Evolutionary conservation across 768 basidiomycete genomes (phyloP).

Genomic region (Rubroboletus pulcherrimus): DNA sequence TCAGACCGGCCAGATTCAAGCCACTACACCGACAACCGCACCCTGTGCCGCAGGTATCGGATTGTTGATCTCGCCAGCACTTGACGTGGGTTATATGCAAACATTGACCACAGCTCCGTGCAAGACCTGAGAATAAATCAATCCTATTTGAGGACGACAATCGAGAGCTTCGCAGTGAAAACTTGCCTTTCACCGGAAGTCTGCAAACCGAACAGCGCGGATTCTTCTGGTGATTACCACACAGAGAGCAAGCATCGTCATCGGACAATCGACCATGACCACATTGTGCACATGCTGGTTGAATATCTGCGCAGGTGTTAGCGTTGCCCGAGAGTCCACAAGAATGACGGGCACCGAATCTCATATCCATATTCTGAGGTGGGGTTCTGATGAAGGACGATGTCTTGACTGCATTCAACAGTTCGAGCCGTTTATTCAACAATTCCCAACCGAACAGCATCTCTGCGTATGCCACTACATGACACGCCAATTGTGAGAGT

Average conservation of each 20-base stretch:
- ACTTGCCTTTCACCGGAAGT: conserved; percentile 68
- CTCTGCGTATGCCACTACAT: conserved; percentile 73
- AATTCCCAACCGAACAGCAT: conserved; percentile 72
- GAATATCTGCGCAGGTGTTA: conserved; percentile 37
- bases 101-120: conserved; percentile 57
- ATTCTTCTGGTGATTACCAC: conserved; percentile 40
- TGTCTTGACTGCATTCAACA: conserved; percentile 59
- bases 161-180: neutral
- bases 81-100: conserved; percentile 63
- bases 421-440: conserved; percentile 64
- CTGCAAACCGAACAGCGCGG: conserved; percentile 70
- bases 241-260: conserved; percentile 40
- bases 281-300: conserved; percentile 47
- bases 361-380: conserved; percentile 33
- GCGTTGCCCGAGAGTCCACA: conserved; percentile 1
- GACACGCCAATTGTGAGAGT: conserved; percentile 44
- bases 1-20: neutral
- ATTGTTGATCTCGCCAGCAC: conserved; percentile 48
- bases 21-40: conserved; percentile 61
- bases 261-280: conserved; percentile 32
- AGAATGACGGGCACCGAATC: conserved; percentile 26
- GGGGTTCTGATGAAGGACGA: conserved; percentile 22
- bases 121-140: conserved; percentile 44
- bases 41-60: conserved; percentile 59
- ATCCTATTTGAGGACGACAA: neutral